Base-by-base conservation (phyloP, 129 eudicot species). In the Silybum marianum region DNA sequence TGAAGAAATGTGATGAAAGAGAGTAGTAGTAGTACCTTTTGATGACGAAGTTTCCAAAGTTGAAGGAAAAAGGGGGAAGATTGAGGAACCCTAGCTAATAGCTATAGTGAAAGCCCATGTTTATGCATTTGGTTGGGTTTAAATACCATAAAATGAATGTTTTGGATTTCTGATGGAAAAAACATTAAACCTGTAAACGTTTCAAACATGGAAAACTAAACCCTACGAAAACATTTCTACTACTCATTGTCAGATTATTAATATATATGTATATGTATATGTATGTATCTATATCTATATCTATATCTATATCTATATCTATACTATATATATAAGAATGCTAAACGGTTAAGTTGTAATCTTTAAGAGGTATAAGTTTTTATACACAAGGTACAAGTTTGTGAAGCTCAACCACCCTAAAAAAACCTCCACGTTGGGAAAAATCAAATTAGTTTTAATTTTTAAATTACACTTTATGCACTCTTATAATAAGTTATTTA, bases 1-100 rank as follows among this genome's bases (percentile, higher is more conserved):
- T 25, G 24, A 71, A 62, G 81, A 28, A 78, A 68, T 40, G 36
- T 75, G 84, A 44, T 18, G 26, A n/a, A 23, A 63, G 18, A 25
- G 68, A 65, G 66, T 28, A 9, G 69, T 83, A 26, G 30, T 32
- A 32, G 36, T 32, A 83, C 86, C 83, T 78, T 74, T 18, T 18
- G 38, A 44, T 51, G 83, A 72, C 72, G 82, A 83, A 77, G 82
- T 19, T 83, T 76, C 77, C 81, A 76, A 82, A 82, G 62, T 39
- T 76, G 71, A 71, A 82, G 76, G 42, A 54, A 11, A 54, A 54
- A 22, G 65, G 46, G 65, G 65, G 46, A 54, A 32, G 60, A 83
- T 66, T 46, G 10, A 28, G 22, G 46, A 83, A 72, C 86, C 86
- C 86, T 83, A 83, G 77, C 69, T 36, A n/a, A n/a, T n/a, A n/a